Evolutionary conservation across 73 alveolate genomes (phyloP).

Genomic region (Blepharisma japonicum): DNA sequence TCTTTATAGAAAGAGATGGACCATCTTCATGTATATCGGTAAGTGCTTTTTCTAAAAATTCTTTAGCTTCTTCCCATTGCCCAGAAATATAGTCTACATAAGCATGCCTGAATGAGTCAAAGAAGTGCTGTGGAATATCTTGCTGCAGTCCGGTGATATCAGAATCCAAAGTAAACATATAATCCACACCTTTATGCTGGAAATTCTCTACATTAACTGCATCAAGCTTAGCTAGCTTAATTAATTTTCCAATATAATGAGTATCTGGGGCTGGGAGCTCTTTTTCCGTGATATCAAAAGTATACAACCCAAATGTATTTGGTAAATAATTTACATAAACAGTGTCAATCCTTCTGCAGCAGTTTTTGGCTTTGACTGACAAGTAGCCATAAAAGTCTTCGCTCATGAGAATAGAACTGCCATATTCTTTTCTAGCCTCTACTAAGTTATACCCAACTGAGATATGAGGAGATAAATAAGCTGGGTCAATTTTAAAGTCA

Average conservation of each 20-base stretch:
- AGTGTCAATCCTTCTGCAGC: slow-evolving; percentile 66
- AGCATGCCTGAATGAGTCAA: slow-evolving; percentile 59
- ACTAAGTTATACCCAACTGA: slow-evolving; percentile 70
- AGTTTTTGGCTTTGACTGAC: slow-evolving; percentile 62
- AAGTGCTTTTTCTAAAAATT: slow-evolving; percentile 28
- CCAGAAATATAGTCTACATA: slow-evolving; percentile 61
- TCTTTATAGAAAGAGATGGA: slow-evolving; percentile 12
- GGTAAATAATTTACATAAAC: slow-evolving; percentile 45
- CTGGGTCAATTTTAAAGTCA: slow-evolving; percentile 85
- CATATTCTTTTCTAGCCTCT: slow-evolving; percentile 58
- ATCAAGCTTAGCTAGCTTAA: slow-evolving; percentile 52
- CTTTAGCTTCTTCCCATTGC: slow-evolving; percentile 63
- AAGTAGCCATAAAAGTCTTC: slow-evolving; percentile 57
- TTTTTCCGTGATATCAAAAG: slow-evolving; percentile 52
- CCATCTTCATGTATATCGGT: slow-evolving; percentile 24
- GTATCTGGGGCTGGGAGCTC: slow-evolving; percentile 54
- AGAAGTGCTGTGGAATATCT: slow-evolving; percentile 51
- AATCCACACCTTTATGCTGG: slow-evolving; percentile 71
- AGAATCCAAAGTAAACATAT: slow-evolving; percentile 69
- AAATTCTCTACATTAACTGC: slow-evolving; percentile 62
- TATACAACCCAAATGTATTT: slow-evolving; percentile 58
- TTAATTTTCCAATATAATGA: slow-evolving; percentile 62
- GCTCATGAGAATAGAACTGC: slow-evolving; percentile 50
- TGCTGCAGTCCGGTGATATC: slow-evolving; percentile 59
- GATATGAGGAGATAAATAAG: slow-evolving; percentile 78